These are phyloP conservation scores for Elaeis oleifera DNA, from an alignment of 202 grass and related monocot genomes.

Conservation along the genomic window DNA sequence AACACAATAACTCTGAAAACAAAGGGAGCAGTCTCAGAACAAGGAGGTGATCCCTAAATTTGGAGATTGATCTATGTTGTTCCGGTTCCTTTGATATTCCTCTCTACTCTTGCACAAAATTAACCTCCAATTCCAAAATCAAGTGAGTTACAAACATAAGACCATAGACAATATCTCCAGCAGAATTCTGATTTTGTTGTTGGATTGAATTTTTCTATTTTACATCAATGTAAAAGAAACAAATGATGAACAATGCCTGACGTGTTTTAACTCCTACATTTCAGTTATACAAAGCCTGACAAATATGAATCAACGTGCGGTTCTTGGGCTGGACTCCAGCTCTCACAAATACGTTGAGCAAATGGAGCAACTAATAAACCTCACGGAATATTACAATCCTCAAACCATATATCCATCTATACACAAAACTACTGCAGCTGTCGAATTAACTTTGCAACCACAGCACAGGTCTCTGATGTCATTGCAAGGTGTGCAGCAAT, in stretches of 20 bases:
- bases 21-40: too few species aligned
- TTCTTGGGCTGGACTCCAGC: conserved; percentile 6
- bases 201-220: background rate
- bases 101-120: conserved; percentile 1
- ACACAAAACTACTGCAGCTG: background rate
- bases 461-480: background rate
- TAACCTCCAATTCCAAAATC: too few species aligned
- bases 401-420: conserved; percentile 31
- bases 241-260: conserved; percentile 30
- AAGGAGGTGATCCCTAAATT: too few species aligned
- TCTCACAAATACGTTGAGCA: background rate
- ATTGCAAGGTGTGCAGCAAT: background rate
- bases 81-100: conserved; percentile 19
- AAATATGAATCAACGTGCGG: conserved; percentile 26
- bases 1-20: too few species aligned
- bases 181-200: too few species aligned
- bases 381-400: conserved; percentile 18
- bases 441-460: background rate
- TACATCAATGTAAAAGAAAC: background rate
- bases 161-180: too few species aligned
- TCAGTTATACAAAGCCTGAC: conserved; percentile 21
- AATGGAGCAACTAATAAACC: conserved; percentile 1
- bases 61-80: too few species aligned
- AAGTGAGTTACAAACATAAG: too few species aligned
- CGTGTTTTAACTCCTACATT: conserved; percentile 6